phyloP scores from a whole-genome alignment of 225 moss, liverwort and hornwort species.

The Ulota crispa region DNA sequence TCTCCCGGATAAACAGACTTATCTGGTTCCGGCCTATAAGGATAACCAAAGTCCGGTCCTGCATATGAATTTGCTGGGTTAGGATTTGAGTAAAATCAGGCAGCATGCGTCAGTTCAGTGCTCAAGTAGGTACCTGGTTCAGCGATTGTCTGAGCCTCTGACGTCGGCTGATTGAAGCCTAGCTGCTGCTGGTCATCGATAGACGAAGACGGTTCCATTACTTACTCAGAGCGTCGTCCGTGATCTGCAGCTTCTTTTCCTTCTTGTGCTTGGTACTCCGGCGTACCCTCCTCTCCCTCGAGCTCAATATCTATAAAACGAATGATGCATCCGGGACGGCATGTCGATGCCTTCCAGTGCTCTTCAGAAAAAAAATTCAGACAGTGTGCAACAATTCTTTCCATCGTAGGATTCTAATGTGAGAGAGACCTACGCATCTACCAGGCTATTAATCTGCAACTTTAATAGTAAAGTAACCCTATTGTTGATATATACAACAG shows the following conservation, averaged over 20 bases:
- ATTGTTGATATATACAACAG: not conserved
- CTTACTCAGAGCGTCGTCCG: not conserved
- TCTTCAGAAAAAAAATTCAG: too few species aligned
- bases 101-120: too few species aligned
- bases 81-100: too few species aligned
- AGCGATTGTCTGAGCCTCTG: not conserved
- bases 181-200: not conserved
- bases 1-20: too few species aligned
- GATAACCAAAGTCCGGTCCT: too few species aligned
- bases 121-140: not conserved
- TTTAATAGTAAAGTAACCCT: not conserved
- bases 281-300: not conserved
- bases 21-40: too few species aligned
- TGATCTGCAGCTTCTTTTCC: not conserved
- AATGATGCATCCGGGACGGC: not conserved
- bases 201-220: not conserved
- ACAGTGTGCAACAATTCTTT: not conserved
- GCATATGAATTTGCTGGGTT: too few species aligned
- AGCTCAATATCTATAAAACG: constrained; percentile 11
- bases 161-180: not conserved
- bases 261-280: not conserved
- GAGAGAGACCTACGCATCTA: not conserved
- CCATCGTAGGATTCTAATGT: not conserved
- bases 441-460: not conserved
- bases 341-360: constrained; percentile 16